Conservation (phyloP, 768 basidiomycete genomes). For the Kwoniella dejecticola region DNA sequence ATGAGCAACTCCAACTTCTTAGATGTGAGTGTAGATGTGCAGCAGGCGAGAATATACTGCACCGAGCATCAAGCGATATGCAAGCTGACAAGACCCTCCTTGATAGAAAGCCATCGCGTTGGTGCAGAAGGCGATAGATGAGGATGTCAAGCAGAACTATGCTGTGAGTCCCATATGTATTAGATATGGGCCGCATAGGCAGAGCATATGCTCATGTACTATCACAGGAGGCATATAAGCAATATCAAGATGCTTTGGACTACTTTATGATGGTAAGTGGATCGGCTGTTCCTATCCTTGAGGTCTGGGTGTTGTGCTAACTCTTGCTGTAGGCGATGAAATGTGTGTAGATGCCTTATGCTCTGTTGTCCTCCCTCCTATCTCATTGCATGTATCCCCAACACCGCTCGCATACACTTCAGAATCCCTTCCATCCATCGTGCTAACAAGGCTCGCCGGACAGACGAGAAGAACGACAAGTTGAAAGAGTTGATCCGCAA, state of each 20-base stretch:
- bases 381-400: not conserved
- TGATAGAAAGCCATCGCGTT: conserved; percentile 79
- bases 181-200: not conserved
- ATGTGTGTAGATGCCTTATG: conserved; percentile 27
- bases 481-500: conserved; percentile 78
- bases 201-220: not conserved
- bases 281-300: not conserved
- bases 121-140: conserved; percentile 88
- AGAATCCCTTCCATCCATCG: conserved; percentile 2
- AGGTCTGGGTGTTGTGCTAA: not conserved
- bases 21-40: conserved; percentile 53
- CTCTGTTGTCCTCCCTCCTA: not conserved
- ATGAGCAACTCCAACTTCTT: conserved; percentile 56
- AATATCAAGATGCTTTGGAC: conserved; percentile 91
- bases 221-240: conserved; percentile 77
- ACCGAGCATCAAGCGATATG: too few relatives aligned
- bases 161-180: too few relatives aligned
- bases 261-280: conserved; percentile 91
- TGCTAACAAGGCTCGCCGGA: too few relatives aligned
- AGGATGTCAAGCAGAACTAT: conserved; percentile 91
- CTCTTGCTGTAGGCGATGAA: conserved; percentile 49
- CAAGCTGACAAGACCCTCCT: conserved; percentile 16
- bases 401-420: not conserved
- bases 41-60: too few relatives aligned
- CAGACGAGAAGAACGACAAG: conserved; percentile 93